Percentiles rank a stretch among this genome's conserved stretches.
These are phyloP conservation scores for Protostelium mycophagum DNA, from an alignment of 78 protist species.

Conservation along the genomic window DNA sequence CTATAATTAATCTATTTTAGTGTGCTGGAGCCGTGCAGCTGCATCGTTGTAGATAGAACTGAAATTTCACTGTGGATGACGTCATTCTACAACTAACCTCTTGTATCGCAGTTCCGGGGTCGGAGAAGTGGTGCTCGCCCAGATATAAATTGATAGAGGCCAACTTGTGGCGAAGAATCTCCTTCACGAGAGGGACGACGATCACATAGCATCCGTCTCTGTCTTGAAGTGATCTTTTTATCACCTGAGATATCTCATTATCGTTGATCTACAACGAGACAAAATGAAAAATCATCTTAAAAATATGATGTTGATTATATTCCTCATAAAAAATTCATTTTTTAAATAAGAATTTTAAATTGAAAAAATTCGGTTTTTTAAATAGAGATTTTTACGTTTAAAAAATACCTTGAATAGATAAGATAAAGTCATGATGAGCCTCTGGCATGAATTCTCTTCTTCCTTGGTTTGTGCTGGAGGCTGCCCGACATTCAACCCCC, in stretches of 20 bases:
- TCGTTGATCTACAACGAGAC: too few relatives aligned
- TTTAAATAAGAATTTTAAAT: too few relatives aligned
- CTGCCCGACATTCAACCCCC: neutral
- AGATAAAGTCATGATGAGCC: neutral
- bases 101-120: neutral
- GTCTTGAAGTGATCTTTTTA: neutral
- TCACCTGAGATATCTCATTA: too few relatives aligned
- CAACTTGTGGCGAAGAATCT: neutral
- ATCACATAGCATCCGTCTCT: neutral
- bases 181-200: neutral
- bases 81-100: neutral
- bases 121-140: neutral
- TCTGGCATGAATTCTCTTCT: neutral
- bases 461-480: neutral
- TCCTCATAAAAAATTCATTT: too few relatives aligned
- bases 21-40: too few relatives aligned
- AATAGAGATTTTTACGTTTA: too few relatives aligned
- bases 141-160: neutral
- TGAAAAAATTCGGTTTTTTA: too few relatives aligned
- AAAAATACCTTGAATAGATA: neutral
- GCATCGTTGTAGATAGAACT: too few relatives aligned
- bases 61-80: too few relatives aligned
- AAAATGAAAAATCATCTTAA: too few relatives aligned
- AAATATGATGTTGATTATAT: too few relatives aligned
- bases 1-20: too few relatives aligned